Evolutionary conservation across 2,329 filamentous ascomycete genomes (phyloP).

Genomic region (Talaromyces sp.): DNA sequence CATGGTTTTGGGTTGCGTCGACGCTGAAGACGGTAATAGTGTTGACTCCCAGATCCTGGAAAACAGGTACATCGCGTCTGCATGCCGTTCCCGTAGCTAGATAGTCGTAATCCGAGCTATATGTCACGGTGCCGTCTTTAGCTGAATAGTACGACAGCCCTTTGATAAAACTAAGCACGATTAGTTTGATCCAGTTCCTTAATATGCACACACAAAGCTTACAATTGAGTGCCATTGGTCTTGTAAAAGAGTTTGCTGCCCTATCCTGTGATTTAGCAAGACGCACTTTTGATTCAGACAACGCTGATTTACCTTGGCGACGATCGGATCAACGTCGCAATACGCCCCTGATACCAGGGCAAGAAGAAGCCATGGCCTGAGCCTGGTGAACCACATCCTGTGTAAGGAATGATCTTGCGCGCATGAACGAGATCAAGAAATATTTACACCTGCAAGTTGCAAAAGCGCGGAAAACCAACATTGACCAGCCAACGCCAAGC

Average conservation of each 20-base stretch:
- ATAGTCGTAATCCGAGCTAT: slow-evolving; percentile 64
- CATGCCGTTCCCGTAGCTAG: slow-evolving; percentile 66
- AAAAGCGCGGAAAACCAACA: no score
- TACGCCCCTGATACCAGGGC: slow-evolving; percentile 25
- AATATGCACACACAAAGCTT: slow-evolving; percentile 43
- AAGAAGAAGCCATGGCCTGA: slow-evolving; percentile 9
- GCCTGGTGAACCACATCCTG: neutral
- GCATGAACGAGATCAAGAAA: no score
- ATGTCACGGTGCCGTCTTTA: slow-evolving; percentile 39
- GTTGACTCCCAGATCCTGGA: slow-evolving; percentile 77
- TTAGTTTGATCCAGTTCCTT: slow-evolving; percentile 26
- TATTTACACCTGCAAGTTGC: no score
- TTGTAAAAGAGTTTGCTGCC: slow-evolving; percentile 83
- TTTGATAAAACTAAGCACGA: slow-evolving; percentile 62
- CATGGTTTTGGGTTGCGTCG: slow-evolving; percentile 70
- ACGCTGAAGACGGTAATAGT: slow-evolving; percentile 89
- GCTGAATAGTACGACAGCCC: slow-evolving; percentile 82
- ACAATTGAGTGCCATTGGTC: slow-evolving; percentile 68
- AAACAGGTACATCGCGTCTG: slow-evolving; percentile 74
- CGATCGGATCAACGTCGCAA: slow-evolving; percentile 48
- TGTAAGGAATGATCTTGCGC: neutral
- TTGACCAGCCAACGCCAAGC: no score
- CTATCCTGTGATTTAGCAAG: slow-evolving; percentile 30
- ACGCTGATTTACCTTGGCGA: slow-evolving; percentile 54
- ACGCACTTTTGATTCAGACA: slow-evolving; percentile 8